Conservation (phyloP, 2,329 filamentous ascomycete genomes). For the Talaromyces sp. region DNA sequence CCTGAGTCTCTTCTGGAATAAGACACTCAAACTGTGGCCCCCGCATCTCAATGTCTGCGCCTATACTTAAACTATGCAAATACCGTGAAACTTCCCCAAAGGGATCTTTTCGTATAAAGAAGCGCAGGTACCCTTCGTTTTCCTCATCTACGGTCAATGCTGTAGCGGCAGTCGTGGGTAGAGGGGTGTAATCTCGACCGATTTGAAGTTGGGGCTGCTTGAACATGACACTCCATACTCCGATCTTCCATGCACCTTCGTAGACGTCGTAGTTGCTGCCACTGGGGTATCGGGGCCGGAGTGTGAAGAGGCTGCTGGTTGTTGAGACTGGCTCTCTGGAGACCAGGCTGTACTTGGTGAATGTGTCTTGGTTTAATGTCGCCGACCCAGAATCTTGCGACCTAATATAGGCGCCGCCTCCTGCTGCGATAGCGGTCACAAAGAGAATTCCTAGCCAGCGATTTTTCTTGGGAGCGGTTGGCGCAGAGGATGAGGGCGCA, state of each 20-base stretch:
- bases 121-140: constrained; percentile 57
- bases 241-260: constrained; percentile 58
- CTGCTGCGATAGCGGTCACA: constrained; percentile 39
- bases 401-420: constrained; percentile 40
- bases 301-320: constrained; percentile 51
- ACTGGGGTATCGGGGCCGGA: constrained; percentile 39
- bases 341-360: constrained; percentile 46
- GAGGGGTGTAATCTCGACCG: constrained; percentile 84
- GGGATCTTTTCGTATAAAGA: constrained; percentile 77
- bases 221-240: constrained; percentile 86
- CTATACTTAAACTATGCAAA: constrained; percentile 65
- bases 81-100: constrained; percentile 87
- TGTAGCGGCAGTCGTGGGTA: constrained; percentile 52
- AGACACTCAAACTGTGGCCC: constrained; percentile 75
- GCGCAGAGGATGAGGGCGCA: constrained; percentile 12
- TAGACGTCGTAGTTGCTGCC: constrained; percentile 43
- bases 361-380: constrained; percentile 40
- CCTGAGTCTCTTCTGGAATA: constrained; percentile 57
- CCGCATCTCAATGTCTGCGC: constrained; percentile 71
- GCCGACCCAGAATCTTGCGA: constrained; percentile 29
- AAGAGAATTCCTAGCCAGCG: constrained; percentile 39
- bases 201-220: constrained; percentile 96
- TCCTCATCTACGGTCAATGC: constrained; percentile 29
- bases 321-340: constrained; percentile 49
- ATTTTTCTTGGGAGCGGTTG: constrained; percentile 15